Base-by-base conservation (phyloP, 345 rosid species). In the Arabis hirsuta region DNA sequence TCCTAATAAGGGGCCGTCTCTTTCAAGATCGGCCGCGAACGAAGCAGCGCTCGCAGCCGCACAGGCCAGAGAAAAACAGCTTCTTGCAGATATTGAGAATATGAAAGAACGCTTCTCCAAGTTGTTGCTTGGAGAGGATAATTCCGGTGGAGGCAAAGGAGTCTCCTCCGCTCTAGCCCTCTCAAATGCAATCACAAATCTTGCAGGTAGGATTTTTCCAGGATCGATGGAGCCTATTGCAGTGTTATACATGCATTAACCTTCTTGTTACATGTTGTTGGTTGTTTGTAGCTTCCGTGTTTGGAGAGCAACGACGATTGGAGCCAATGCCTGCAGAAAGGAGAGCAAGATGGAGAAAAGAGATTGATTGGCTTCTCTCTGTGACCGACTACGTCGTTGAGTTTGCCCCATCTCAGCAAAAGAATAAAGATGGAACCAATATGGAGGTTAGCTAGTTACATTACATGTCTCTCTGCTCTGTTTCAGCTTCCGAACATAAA, bases 131-230 rank as follows among this genome's bases (percentile, higher is more conserved):
- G 94, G 90, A n/a, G 90, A 88, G 73, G 90, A 88, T 52, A 88
- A 85, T 81, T 88, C 93, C 8, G 86, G 93, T 47, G 89, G 90
- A 55, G 93, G 93, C 48, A 88, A 84, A 71, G 90, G 93, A 44
- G 89, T 88, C 44, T 82, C 90, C 14, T 88, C 94, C 6, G 94
- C 94, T 60, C 82, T 88, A 58, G 94, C 94, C 36, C 65, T 88
- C 60, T 88, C 94, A 10, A 82, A 82, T 65, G 85, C 85, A 51
- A 72, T 82, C 59, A 82, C 85, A 47, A 79, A 82, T 54, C 77
- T 82, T 36, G 79, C 85, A 19, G 84, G 84, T 82, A 60, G 12
- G 43, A 42, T 13, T 42, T 39, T 26, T 19, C n/a, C 8, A 2
- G 36, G 31, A 27, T 27, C 31, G 31, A 3, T 50, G 7, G 16